Conservation (phyloP, 78 protist species). For the Chrysochromulina parva region DNA sequence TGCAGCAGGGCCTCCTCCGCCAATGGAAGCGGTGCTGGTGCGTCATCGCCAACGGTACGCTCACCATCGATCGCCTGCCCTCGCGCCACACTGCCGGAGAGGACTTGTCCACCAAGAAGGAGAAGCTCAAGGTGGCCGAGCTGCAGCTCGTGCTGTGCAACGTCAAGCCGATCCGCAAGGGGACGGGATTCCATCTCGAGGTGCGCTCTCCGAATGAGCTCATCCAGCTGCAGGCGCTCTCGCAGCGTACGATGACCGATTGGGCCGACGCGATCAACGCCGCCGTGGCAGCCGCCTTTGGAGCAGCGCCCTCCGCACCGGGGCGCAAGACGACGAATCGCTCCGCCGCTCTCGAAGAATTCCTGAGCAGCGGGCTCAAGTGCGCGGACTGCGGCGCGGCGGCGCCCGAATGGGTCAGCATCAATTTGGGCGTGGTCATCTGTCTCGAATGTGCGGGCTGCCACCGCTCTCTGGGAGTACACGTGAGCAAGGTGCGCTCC, state of each 20-base stretch:
- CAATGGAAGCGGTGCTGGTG: constrained; percentile 8
- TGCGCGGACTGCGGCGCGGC: constrained; percentile 17
- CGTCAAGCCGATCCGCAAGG: not conserved
- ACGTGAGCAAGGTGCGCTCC: not conserved
- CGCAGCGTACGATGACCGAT: not conserved
- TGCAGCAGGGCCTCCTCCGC: not conserved
- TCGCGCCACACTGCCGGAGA: not conserved
- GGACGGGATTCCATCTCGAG: not conserved
- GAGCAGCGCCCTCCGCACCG: not conserved
- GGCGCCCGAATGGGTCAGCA: not conserved
- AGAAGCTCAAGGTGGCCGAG: not conserved
- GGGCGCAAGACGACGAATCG: not conserved
- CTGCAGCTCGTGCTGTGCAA: not conserved
- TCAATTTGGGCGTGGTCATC: not conserved
- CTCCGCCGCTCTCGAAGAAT: too few relatives aligned
- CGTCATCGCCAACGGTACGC: not conserved
- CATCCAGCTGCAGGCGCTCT: not conserved
- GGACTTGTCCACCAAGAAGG: not conserved
- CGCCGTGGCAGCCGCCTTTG: too few relatives aligned
- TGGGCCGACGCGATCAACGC: not conserved
- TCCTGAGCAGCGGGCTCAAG: too few relatives aligned
- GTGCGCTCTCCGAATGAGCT: not conserved
- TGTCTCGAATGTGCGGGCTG: constrained; percentile 15
- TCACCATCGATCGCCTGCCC: not conserved
- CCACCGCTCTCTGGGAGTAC: not conserved